Conservation (phyloP, 768 basidiomycete species). For the Leucogyrophana mollusca region DNA sequence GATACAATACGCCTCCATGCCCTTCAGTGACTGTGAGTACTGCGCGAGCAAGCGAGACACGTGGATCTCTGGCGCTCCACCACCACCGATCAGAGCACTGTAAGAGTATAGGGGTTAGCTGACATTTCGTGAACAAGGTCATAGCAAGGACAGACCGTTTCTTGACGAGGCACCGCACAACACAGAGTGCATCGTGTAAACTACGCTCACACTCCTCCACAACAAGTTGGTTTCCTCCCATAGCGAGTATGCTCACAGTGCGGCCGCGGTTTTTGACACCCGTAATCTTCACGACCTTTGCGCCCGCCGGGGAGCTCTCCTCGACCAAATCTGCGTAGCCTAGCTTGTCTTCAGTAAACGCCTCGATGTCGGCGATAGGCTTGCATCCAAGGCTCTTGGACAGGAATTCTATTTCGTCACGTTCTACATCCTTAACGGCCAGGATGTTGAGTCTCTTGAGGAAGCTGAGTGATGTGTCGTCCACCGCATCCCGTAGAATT, state of each 20-base stretch:
- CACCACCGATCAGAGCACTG: slow-evolving; percentile 92
- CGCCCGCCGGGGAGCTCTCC: slow-evolving; percentile 76
- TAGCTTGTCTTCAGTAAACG: slow-evolving; percentile 96
- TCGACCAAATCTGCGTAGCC: slow-evolving; percentile 96
- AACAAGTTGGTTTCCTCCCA: slow-evolving; percentile 89
- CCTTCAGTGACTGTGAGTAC: slow-evolving; percentile 89
- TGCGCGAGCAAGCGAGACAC: slow-evolving; percentile 90
- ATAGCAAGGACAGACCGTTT: slow-evolving; percentile 65
- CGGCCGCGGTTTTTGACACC: slow-evolving; percentile 93
- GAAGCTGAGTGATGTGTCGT: slow-evolving; percentile 96
- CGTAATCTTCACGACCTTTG: slow-evolving; percentile 91
- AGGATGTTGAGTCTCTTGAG: slow-evolving; percentile 95
- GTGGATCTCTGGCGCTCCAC: slow-evolving; percentile 97
- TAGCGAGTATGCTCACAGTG: slow-evolving; percentile 94
- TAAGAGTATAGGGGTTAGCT: slow-evolving; percentile 1
- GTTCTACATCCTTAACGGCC: slow-evolving; percentile 95
- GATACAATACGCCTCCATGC: slow-evolving; percentile 99
- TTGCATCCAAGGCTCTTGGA: slow-evolving; percentile 93
- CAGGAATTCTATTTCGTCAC: slow-evolving; percentile 98
- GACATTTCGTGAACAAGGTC: neutral
- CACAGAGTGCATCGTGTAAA: slow-evolving; percentile 98
- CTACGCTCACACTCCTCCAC: slow-evolving; percentile 97
- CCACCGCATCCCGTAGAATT: slow-evolving; percentile 98
- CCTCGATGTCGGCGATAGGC: slow-evolving; percentile 96
- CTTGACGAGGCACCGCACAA: slow-evolving; percentile 97